Conservation (phyloP, 2,329 filamentous ascomycete species). For the Penicillium expansum region DNA sequence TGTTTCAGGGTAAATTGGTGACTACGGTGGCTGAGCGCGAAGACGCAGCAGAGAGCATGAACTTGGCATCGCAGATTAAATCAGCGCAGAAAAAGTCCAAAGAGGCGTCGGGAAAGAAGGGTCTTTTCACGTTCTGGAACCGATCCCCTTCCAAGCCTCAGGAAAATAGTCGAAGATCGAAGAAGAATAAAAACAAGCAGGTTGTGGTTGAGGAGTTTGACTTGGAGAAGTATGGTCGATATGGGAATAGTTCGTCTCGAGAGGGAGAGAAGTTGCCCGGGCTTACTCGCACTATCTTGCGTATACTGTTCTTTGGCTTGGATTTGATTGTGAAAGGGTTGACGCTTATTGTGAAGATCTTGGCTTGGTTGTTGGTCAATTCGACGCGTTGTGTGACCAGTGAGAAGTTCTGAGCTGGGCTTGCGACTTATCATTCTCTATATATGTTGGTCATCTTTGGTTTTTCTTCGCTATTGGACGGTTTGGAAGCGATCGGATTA, state of each 20-base stretch:
- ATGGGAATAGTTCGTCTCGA: conserved; percentile 35
- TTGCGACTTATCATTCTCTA: neutral
- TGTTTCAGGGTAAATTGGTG: conserved; percentile 32
- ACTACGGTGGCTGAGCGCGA: conserved; percentile 44
- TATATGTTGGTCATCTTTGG: neutral
- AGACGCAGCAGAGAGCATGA: conserved; percentile 40
- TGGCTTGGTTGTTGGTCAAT: conserved; percentile 44
- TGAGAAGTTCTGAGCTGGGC: conserved; percentile 39
- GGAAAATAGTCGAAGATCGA: neutral
- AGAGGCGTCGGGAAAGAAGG: conserved; percentile 9
- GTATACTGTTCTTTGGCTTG: conserved; percentile 40
- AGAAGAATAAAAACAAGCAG: conserved; percentile 30
- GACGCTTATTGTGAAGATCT: conserved; percentile 38
- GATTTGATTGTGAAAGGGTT: conserved; percentile 39
- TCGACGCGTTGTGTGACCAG: conserved; percentile 42
- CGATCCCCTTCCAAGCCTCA: neutral
- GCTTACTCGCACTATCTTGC: conserved; percentile 35
- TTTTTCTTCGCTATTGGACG: neutral
- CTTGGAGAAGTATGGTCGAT: conserved; percentile 45
- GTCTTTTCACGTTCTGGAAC: conserved; percentile 21
- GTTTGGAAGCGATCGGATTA: neutral
- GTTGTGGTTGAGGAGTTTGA: conserved; percentile 45
- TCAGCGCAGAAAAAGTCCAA: conserved; percentile 21
- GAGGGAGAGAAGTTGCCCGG: conserved; percentile 43
- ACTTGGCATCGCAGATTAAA: conserved; percentile 36